These are phyloP conservation scores for Jatropha podagrica DNA, from an alignment of 441 rosid species.

Conservation along the genomic window DNA sequence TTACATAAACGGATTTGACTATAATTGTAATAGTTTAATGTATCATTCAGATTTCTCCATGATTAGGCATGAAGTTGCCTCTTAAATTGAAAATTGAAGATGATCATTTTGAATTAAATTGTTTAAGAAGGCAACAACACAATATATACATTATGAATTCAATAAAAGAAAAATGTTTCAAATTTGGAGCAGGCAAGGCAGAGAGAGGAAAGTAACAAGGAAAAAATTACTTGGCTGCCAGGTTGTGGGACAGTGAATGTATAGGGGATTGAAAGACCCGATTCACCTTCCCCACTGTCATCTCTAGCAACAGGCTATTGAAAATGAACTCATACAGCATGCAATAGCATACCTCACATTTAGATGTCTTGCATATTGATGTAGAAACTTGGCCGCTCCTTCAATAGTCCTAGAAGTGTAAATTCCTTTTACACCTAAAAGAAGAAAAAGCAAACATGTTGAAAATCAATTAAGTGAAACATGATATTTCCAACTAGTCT, in stretches of 20 bases:
- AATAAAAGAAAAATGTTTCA: not conserved
- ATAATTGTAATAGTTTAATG: too few relatives aligned
- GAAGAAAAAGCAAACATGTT: conserved; percentile 20
- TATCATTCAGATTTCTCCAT: too few relatives aligned
- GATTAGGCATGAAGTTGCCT: not conserved
- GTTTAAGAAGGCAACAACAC: not conserved
- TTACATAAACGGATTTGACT: too few relatives aligned
- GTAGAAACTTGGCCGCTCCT: conserved; percentile 58
- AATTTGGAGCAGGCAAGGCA: not conserved
- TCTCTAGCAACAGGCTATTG: conserved; percentile 3
- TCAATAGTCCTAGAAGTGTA: conserved; percentile 71
- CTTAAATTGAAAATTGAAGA: not conserved
- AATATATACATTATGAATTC: not conserved
- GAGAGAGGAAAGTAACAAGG: not conserved
- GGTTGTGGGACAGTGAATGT: not conserved
- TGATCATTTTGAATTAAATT: not conserved
- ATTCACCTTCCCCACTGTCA: conserved; percentile 1
- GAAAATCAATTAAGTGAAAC: conserved; percentile 7
- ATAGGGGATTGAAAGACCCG: not conserved
- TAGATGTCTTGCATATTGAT: conserved; percentile 57
- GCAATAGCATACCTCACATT: conserved; percentile 46
- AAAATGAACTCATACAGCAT: conserved; percentile 14
- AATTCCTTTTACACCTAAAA: conserved; percentile 68
- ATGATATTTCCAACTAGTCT: conserved; percentile 1
- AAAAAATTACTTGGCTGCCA: not conserved